These are phyloP conservation scores for Phytomonas sp. DNA, from an alignment of 208 protist genomes.

Conservation along the genomic window DNA sequence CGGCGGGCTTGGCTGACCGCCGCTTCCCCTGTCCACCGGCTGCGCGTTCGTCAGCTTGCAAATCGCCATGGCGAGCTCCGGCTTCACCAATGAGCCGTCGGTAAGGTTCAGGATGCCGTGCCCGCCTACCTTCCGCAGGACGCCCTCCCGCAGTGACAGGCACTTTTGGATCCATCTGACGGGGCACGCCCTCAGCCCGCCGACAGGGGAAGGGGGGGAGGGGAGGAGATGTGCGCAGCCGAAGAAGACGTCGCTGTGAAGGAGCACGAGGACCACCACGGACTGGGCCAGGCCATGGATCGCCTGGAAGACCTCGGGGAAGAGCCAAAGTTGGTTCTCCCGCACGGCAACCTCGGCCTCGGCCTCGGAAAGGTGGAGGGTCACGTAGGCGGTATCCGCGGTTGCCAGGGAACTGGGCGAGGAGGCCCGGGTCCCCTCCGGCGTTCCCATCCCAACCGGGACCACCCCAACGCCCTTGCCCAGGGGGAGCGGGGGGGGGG, in stretches of 20 bases:
- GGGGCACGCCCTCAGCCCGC: constrained; percentile 19
- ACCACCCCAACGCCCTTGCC: no score
- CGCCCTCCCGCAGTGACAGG: constrained; percentile 31
- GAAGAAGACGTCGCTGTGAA: constrained; percentile 33
- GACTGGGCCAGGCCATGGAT: constrained; percentile 26
- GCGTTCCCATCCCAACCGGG: no score
- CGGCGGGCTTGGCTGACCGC: constrained; percentile 1
- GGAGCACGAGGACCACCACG: constrained; percentile 38
- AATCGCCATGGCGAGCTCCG: constrained; percentile 40
- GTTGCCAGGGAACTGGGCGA: constrained; percentile 10
- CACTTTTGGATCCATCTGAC: constrained; percentile 63
- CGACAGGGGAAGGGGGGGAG: neutral
- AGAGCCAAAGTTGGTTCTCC: constrained; percentile 39
- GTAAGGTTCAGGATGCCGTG: constrained; percentile 39
- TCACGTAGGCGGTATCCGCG: constrained; percentile 20
- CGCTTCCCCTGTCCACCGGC: neutral
- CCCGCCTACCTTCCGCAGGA: constrained; percentile 18
- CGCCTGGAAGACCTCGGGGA: constrained; percentile 22
- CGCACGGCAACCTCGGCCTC: constrained; percentile 40
- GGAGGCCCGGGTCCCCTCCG: constrained; percentile 7
- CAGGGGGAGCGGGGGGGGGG: no score
- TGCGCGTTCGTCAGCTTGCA: constrained; percentile 35
- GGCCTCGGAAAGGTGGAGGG: constrained; percentile 31
- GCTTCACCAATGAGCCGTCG: constrained; percentile 49
- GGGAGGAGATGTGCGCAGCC: constrained; percentile 46